phyloP scores from a whole-genome alignment of 305 asterid species.

The Striga hermonthica region DNA sequence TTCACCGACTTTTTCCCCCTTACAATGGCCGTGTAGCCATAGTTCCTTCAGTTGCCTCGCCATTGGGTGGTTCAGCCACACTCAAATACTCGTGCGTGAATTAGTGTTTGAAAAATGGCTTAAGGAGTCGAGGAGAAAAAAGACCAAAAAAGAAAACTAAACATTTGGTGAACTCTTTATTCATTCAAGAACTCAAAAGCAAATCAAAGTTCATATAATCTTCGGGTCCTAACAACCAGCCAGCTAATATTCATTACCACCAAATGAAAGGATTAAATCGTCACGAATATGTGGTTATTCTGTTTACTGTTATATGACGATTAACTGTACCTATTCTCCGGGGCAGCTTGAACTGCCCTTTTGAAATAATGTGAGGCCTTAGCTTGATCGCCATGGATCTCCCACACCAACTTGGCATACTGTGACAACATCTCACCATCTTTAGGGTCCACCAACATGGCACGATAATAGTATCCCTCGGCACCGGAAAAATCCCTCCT shows the following conservation, averaged over 20 bases:
- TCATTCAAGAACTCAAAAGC: too few species aligned
- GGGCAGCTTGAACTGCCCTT: constrained; percentile 58
- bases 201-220: not conserved
- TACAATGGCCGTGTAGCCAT: too few species aligned
- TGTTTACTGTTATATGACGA: not conserved
- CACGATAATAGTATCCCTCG: constrained; percentile 57
- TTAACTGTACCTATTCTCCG: constrained; percentile 51
- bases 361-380: constrained; percentile 59
- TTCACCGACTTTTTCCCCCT: too few species aligned
- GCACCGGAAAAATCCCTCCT: constrained; percentile 68
- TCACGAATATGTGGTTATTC: too few species aligned
- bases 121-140: too few species aligned
- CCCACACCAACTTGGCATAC: constrained; percentile 75
- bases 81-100: too few species aligned
- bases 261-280: not conserved
- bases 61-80: too few species aligned
- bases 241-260: not conserved
- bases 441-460: constrained; percentile 63
- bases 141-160: too few species aligned
- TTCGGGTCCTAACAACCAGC: not conserved
- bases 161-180: too few species aligned
- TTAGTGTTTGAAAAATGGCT: too few species aligned
- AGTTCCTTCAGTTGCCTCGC: too few species aligned
- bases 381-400: constrained; percentile 52
- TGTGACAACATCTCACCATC: constrained; percentile 55